phyloP scores from a whole-genome alignment of 2,329 filamentous ascomycete genomes.

The Calonectria pseudoreteaudii region DNA sequence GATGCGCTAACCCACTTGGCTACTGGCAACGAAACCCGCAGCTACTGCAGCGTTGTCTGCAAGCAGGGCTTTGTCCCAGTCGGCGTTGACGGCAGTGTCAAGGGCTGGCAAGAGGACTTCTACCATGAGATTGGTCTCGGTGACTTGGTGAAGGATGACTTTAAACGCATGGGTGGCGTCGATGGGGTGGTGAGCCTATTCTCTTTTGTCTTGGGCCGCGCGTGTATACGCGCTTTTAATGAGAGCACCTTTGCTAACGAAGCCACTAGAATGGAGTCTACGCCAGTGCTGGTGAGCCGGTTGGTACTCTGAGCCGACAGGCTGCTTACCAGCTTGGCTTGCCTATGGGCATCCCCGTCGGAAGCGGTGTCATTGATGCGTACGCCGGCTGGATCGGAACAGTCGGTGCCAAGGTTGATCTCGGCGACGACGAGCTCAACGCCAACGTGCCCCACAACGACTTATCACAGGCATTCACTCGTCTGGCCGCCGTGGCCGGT shows the following conservation, averaged over 20 bases:
- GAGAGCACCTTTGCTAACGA: slow-evolving; percentile 25
- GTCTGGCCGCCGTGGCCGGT: slow-evolving; percentile 92
- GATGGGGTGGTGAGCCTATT: slow-evolving; percentile 85
- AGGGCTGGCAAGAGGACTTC: slow-evolving; percentile 98
- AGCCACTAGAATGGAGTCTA: slow-evolving; percentile 84
- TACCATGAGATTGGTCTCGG: slow-evolving; percentile 86
- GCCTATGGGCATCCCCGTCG: slow-evolving; percentile 87
- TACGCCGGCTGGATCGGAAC: slow-evolving; percentile 99
- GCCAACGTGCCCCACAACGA: slow-evolving; percentile 80
- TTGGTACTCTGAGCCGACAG: slow-evolving; percentile 85
- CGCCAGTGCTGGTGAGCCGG: slow-evolving; percentile 90
- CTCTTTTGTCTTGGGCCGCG: slow-evolving; percentile 28
- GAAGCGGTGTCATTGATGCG: slow-evolving; percentile 96
- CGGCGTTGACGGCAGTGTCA: slow-evolving; percentile 96
- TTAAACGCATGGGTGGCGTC: slow-evolving; percentile 93
- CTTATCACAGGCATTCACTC: slow-evolving; percentile 90
- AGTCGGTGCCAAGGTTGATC: slow-evolving; percentile 93
- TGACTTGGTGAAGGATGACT: slow-evolving; percentile 86
- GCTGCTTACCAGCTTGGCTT: slow-evolving; percentile 88
- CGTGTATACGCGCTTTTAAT: neutral
- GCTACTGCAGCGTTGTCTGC: slow-evolving; percentile 95
- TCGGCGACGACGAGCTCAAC: slow-evolving; percentile 75
- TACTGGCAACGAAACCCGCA: slow-evolving; percentile 90
- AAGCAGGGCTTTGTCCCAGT: slow-evolving; percentile 98
- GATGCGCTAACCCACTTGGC: slow-evolving; percentile 96